These are phyloP conservation scores for Melampsora americana DNA, from an alignment of 1,284 basidiomycete genomes.

Conservation along the genomic window DNA sequence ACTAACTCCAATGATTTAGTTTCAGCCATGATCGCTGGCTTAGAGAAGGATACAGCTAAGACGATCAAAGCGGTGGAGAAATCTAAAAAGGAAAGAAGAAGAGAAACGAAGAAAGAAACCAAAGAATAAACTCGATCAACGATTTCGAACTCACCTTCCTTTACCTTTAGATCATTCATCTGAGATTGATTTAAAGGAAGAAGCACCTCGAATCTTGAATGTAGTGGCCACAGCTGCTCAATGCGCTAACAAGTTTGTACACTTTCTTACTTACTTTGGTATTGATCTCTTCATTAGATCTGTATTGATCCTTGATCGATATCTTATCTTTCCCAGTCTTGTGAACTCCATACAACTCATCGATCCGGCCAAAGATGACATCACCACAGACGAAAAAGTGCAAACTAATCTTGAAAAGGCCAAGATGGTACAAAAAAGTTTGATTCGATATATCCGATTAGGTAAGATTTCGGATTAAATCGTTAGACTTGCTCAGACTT, in stretches of 20 bases:
- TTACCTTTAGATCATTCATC: neutral
- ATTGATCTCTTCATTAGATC: no score
- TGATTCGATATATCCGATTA: slow-evolving; percentile 6
- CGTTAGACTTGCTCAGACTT: neutral
- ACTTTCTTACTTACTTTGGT: no score
- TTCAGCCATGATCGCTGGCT: no score
- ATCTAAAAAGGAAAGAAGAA: no score
- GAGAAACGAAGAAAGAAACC: no score
- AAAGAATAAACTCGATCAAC: no score
- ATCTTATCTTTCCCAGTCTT: slow-evolving; percentile 3
- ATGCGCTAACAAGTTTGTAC: neutral
- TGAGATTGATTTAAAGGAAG: neutral
- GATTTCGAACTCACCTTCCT: neutral
- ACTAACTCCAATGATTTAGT: no score
- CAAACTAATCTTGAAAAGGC: neutral
- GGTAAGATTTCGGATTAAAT: neutral
- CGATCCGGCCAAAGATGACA: neutral
- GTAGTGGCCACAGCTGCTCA: neutral
- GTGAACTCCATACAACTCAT: slow-evolving; percentile 25
- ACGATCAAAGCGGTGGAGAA: no score
- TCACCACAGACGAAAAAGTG: neutral
- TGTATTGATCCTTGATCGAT: neutral
- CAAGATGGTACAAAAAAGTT: slow-evolving; percentile 5
- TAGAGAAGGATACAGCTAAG: no score
- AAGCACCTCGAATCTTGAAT: neutral